Evolutionary conservation across 2,329 filamentous ascomycete species (phyloP), one percentile per base, ranked within the genome.

Genomic region (Apiospora rasikravindrae): DNA sequence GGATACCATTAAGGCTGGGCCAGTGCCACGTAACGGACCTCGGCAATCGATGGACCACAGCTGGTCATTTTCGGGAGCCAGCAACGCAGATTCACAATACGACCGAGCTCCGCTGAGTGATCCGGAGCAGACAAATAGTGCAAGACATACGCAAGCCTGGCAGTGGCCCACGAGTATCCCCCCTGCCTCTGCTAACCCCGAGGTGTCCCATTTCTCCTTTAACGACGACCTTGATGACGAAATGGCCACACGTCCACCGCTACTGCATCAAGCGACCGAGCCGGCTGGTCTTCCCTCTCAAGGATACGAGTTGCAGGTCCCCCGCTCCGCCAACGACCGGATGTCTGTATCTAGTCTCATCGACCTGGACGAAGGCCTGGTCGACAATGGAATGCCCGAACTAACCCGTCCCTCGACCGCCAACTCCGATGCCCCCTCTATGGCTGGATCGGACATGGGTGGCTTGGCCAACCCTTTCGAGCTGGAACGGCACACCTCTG

Each of bases 401-500:
- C 80, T 84, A 19, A 84, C 86, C 0, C 84, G 88, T 1, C 89
- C 89, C 0, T 90, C 89, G 2, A 90, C 88, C 0, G 88, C 89
- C 14, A 87, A 90, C 77, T 91, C 89, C 0, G 88, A 90, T 73
- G 87, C 84, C 16, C 86, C 79, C 1, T 90, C 88, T 0, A 82
- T 90, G 14, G 84, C 85, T 10, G 89, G 89, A 69, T 89, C 89
- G 0, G 88, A 90, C 71, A 79, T 88, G 44, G 86, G 88, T 37
- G 83, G 85, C 16, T 14, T 64, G 22, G 89, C 89, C 75, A 73
- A 73, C 29, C 89, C 90, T 0, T 92, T 92, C 72, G 88, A 91
- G 71, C 83, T 92, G 4, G 90, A 92, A 78, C 86, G 87, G n/a
- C 89, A 91, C 75, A 83, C 88, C 1, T 90, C 89, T 0, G 81